Evolutionary conservation across 2,329 filamentous ascomycete genomes (phyloP), one percentile per base, ranked within the genome.

Genomic region (Ophiostoma sp.): DNA sequence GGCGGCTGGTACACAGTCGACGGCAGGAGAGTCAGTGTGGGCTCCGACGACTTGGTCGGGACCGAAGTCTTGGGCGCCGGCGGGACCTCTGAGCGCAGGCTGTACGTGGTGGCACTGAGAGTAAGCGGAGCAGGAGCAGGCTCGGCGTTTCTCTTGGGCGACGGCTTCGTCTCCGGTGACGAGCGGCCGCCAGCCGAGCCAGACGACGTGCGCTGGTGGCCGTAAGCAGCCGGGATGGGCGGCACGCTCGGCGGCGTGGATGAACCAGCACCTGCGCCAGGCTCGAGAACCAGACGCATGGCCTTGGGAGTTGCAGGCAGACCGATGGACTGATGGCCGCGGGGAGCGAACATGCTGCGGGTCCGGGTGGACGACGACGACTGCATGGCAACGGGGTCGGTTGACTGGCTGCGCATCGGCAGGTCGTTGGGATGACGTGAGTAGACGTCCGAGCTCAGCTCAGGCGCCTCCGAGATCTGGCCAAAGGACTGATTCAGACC

Each of bases 281-380:
- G 82, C 76, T 89, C 88, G 77, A 95, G 90, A 59, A 93, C 90
- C 1, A 97, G 90, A 25, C 92, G 89, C 94, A 98, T 97, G 0
- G 94, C 94, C 83, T 93, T 91, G 39, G 95, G 95, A 0, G 95
- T 98, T 1, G 94, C 93, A 17, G 95, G 94, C n/a, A 97, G 87
- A 0, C 94, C 95, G 70, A 95, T 87, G 6, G 88, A 86, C 0
- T 87, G 84, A 0, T 87, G 84, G 0, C 81, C 81, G 74, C 80
- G 83, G 70, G 81, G 81, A 17, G 84, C 84, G 75, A 86, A 86
- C 80, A 88, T 87, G 79, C 83, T 85, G 75, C 82, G 82, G 1
- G 84, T 82, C 7, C 70, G 61, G 9, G n/a, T 33, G 7, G 52
- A 59, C n/a, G 63, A 36, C 3, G 63, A 72, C 5, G 45, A n/a